These are phyloP conservation scores for Bruguiera sexangula DNA, from an alignment of 345 rosid genomes.

Conservation along the genomic window DNA sequence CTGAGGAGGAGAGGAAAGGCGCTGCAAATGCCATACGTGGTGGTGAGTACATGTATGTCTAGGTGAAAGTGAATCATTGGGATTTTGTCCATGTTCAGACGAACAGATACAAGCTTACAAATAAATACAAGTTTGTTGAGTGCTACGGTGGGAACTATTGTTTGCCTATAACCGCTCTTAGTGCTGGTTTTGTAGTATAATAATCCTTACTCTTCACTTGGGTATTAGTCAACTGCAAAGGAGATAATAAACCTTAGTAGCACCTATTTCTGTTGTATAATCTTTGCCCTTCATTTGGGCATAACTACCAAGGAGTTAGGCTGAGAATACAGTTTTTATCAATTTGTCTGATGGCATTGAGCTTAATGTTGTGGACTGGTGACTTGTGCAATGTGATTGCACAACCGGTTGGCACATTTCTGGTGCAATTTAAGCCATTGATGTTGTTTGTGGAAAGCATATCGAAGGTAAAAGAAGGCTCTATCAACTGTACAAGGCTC, in stretches of 20 bases:
- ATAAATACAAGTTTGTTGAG: not conserved
- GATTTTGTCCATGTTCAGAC: too few species aligned
- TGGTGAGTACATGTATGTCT: slow-evolving; percentile 90
- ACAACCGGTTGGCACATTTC: not conserved
- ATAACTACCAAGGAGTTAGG: not conserved
- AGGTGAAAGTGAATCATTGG: slow-evolving; percentile 11
- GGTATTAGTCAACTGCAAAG: too few species aligned
- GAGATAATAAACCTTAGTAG: too few species aligned
- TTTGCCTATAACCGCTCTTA: not conserved
- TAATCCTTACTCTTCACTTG: slow-evolving; percentile 1
- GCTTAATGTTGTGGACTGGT: not conserved
- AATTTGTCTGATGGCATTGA: too few species aligned
- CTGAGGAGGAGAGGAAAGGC: slow-evolving; percentile 85
- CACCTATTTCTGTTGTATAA: not conserved
- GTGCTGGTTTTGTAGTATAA: not conserved
- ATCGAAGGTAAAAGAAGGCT: not conserved
- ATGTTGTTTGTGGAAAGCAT: too few species aligned
- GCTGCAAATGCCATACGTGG: slow-evolving; percentile 91
- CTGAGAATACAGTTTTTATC: not conserved
- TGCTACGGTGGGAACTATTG: not conserved
- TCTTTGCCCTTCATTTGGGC: not conserved
- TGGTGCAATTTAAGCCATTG: not conserved
- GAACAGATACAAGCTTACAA: too few species aligned
- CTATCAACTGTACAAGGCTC: not conserved
- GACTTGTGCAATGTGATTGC: not conserved